Conservation (phyloP, 2,329 filamentous ascomycete species). For the Cladorrhinum sp. region DNA sequence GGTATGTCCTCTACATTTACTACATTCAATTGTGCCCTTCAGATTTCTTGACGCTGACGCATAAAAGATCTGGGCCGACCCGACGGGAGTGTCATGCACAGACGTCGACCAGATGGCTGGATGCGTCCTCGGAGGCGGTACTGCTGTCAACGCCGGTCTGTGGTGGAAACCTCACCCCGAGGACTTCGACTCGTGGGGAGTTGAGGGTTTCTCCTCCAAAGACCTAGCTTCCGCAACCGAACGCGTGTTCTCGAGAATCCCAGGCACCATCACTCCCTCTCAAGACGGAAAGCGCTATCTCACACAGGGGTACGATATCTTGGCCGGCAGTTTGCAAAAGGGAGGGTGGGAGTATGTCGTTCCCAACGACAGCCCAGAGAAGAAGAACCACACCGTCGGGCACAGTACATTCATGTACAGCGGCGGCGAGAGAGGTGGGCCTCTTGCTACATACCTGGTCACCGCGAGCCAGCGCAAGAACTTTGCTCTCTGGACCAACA, state of each 20-base stretch:
- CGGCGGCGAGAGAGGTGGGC: constrained; percentile 65
- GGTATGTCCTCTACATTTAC: neutral
- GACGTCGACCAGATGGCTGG: constrained; percentile 72
- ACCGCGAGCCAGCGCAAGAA: constrained; percentile 48
- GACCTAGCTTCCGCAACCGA: constrained; percentile 60
- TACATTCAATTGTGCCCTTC: neutral
- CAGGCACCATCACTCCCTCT: constrained; percentile 64
- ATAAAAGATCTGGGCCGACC: constrained; percentile 57
- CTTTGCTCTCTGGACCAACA: constrained; percentile 66
- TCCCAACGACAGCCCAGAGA: constrained; percentile 56
- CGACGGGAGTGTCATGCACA: constrained; percentile 60
- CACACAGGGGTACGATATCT: constrained; percentile 61
- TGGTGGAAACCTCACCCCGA: constrained; percentile 48
- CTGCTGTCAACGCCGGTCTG: constrained; percentile 64
- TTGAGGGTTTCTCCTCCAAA: constrained; percentile 28
- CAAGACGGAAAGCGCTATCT: constrained; percentile 64
- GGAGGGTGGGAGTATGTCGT: constrained; percentile 63
- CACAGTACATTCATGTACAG: constrained; percentile 66
- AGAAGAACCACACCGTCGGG: constrained; percentile 64
- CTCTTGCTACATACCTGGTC: constrained; percentile 65
- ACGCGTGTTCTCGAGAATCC: constrained; percentile 66
- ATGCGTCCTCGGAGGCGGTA: constrained; percentile 66
- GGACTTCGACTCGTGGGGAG: constrained; percentile 56
- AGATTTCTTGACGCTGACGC: too few species aligned
- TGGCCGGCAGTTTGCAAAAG: constrained; percentile 55